These are phyloP conservation scores for Zygoascus hellenicus DNA, from an alignment of 1,139 yeast genomes.

Conservation along the genomic window DNA sequence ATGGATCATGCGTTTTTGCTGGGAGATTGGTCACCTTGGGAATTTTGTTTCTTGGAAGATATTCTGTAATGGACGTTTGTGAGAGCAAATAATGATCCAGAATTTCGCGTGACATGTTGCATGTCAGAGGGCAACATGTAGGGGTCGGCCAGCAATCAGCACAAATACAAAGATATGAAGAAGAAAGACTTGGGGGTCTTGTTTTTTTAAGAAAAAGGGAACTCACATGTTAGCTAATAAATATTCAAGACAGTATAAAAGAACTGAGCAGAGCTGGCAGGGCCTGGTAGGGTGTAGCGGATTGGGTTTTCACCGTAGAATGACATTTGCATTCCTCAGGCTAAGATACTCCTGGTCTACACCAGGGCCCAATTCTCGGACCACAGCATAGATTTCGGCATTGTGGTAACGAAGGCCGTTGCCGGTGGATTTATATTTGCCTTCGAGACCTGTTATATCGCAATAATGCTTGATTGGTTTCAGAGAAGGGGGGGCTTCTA, in stretches of 20 bases:
- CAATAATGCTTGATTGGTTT: slow-evolving; percentile 80
- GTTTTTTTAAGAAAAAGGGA: too few relatives aligned
- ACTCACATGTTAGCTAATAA: too few relatives aligned
- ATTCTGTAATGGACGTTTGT: slow-evolving; percentile 21
- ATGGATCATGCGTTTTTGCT: slow-evolving; percentile 8
- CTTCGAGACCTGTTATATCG: slow-evolving; percentile 87
- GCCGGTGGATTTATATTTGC: slow-evolving; percentile 68
- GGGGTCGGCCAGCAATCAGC: too few relatives aligned
- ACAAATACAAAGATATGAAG: too few relatives aligned
- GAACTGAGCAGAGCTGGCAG: neutral
- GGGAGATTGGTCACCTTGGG: slow-evolving; percentile 8
- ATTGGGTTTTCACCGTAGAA: slow-evolving; percentile 44
- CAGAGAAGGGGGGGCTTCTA: slow-evolving; percentile 85
- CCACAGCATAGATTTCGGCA: slow-evolving; percentile 76
- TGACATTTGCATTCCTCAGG: slow-evolving; percentile 81
- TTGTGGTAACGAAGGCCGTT: slow-evolving; percentile 76
- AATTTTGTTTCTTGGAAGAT: slow-evolving; percentile 12
- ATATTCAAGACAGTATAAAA: neutral
- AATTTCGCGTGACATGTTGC: slow-evolving; percentile 9
- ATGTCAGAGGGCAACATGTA: neutral
- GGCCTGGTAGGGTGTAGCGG: too few relatives aligned
- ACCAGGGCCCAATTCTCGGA: slow-evolving; percentile 78
- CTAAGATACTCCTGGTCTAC: slow-evolving; percentile 90
- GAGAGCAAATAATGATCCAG: slow-evolving; percentile 19
- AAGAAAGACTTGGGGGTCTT: too few relatives aligned